Evolutionary conservation across 2,329 filamentous ascomycete genomes (phyloP).

Genomic region (Cladosporium phlei): DNA sequence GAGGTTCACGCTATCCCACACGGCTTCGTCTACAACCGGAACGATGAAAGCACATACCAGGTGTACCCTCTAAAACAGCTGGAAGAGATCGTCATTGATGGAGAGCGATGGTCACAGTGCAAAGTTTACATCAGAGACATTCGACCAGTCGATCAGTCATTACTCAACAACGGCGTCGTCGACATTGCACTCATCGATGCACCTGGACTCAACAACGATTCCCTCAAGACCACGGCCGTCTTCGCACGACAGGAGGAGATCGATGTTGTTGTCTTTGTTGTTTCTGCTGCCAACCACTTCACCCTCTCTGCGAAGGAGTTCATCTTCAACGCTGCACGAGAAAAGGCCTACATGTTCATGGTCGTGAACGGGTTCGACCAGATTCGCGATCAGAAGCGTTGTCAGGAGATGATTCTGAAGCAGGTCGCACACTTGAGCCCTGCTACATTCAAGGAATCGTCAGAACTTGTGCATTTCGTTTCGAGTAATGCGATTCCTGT

Average conservation of each 20-base stretch:
- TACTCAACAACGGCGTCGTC: constrained; percentile 95
- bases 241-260: constrained; percentile 98
- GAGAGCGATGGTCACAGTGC: constrained; percentile 84
- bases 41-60: constrained; percentile 91
- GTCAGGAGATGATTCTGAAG: constrained; percentile 87
- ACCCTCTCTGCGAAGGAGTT: constrained; percentile 97
- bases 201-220: constrained; percentile 91
- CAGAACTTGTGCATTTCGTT: constrained; percentile 93
- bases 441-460: constrained; percentile 84
- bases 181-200: constrained; percentile 97
- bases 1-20: constrained; percentile 95
- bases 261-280: constrained; percentile 96
- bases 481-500: constrained; percentile 93
- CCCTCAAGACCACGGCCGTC: constrained; percentile 92
- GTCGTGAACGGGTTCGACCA: constrained; percentile 97
- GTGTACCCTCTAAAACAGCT: constrained; percentile 73
- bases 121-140: constrained; percentile 95
- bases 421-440: constrained; percentile 86
- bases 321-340: constrained; percentile 87
- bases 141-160: constrained; percentile 81
- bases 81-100: constrained; percentile 85
- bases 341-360: constrained; percentile 98
- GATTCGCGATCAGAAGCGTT: constrained; percentile 85
- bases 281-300: constrained; percentile 96
- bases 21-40: constrained; percentile 71